Evolutionary conservation across 441 rosid species (phyloP), one percentile per base, ranked within the genome.

Genomic region (Populus hybrid): DNA sequence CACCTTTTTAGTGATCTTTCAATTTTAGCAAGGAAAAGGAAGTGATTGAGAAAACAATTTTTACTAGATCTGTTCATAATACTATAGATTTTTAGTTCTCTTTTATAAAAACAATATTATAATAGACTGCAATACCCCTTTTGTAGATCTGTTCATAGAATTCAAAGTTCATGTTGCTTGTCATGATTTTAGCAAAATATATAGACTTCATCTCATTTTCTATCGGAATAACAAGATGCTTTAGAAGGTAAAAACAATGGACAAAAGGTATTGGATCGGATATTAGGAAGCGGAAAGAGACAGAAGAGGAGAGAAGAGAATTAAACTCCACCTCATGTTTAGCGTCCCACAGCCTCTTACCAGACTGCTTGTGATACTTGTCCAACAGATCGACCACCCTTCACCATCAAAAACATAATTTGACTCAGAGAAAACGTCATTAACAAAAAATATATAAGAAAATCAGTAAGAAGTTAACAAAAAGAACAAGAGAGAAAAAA

Each of bases 331-430:
- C 99, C 97, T 95, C 98, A 87, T 95, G 99, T 81, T 92, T 93
- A 77, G 91, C 91, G 87, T 95, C 97, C 99, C 99, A 93, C 54
- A 95, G 76, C 87, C 87, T 92, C 79, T 89, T 89, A 57, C 95
- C 92, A 71, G 93, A 89, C 71, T 84, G 86, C 79, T 88, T 90
- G 75, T 95, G 98, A 74, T 95, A 95, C 66, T 81, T 81, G 35
- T 94, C 99, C 87, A 95, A 76, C 78, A 94, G 84, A 76, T 92
- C 92, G 76, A 82, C 82, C 92, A 94, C 76, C 70, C 95, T 91
- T 83, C 81, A 72, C 59, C 26, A 24, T 61, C 28, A 61, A 61
- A 61, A 61, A 54, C 28, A 64, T n/a, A 67, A 77, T 23, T 34
- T 30, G 8, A n/a, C 7, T 28, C 35, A 40, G 32, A 81, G 1